These are phyloP conservation scores for Diospyros kaki DNA, from an alignment of 148 eudicot genomes.

Conservation along the genomic window DNA sequence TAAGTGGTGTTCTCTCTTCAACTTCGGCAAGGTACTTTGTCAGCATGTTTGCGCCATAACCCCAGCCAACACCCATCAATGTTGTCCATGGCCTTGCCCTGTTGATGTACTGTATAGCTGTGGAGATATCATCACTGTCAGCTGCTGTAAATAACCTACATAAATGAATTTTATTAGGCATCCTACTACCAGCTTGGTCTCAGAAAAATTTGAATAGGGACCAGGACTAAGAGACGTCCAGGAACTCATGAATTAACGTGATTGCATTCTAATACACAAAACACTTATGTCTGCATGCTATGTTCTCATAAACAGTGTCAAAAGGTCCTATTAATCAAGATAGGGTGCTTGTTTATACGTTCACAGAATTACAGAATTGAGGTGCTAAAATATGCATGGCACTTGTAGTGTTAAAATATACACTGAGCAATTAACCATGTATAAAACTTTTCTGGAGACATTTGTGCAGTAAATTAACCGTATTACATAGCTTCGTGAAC, in stretches of 20 bases:
- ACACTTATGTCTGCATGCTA: not conserved
- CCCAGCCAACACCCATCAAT: constrained; percentile 85
- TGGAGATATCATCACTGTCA: constrained; percentile 92
- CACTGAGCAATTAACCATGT: too few species aligned
- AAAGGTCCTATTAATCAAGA: not conserved
- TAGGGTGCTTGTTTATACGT: not conserved
- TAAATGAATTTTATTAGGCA: constrained; percentile 26
- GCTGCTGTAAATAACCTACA: constrained; percentile 98
- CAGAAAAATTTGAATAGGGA: constrained; percentile 6
- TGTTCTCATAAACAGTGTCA: not conserved
- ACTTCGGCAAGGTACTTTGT: constrained; percentile 91
- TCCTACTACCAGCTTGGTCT: constrained; percentile 29
- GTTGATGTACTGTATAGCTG: constrained; percentile 67
- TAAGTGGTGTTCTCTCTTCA: constrained; percentile 87
- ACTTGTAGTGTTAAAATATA: too few species aligned
- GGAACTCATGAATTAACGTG: not conserved
- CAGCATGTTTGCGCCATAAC: constrained; percentile 95
- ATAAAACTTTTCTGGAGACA: too few species aligned
- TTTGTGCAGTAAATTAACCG: too few species aligned
- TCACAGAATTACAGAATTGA: too few species aligned
- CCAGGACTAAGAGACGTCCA: constrained; percentile 5
- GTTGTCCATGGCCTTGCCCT: constrained; percentile 90
- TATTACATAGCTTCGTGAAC: too few species aligned
- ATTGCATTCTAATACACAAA: not conserved
- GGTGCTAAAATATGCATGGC: too few species aligned